phyloP scores from a whole-genome alignment of 192 early-diverging fungal genomes.

The Coemansia sp. region DNA sequence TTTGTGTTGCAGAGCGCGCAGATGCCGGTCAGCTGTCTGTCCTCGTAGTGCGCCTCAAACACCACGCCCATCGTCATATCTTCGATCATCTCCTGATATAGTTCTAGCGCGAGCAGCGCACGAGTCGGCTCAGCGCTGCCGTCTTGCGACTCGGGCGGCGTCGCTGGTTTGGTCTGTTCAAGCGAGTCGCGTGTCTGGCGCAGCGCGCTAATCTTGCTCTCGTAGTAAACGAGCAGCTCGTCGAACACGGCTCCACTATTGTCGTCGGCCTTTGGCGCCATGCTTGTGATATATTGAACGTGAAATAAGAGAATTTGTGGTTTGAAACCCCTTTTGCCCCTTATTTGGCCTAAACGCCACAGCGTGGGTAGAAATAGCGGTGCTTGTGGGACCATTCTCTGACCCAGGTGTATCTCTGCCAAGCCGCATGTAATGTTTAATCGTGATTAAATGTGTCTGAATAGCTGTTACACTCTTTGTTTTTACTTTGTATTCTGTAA shows the following conservation, averaged over 20 bases:
- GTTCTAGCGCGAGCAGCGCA: slow-evolving; percentile 44
- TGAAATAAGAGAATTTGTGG: not conserved
- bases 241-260: slow-evolving; percentile 28
- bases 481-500: not conserved
- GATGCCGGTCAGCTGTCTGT: slow-evolving; percentile 55
- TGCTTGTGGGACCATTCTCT: not conserved
- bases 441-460: not conserved
- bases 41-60: slow-evolving; percentile 69
- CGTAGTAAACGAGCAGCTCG: slow-evolving; percentile 44
- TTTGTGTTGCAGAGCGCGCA: slow-evolving; percentile 76
- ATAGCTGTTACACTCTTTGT: too few relatives aligned
- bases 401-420: not conserved
- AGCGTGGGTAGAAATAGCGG: not conserved
- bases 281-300: not conserved
- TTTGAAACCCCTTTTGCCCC: not conserved
- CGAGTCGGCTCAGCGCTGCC: slow-evolving; percentile 13
- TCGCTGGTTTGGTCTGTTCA: slow-evolving; percentile 26
- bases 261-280: slow-evolving; percentile 14
- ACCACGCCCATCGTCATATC: slow-evolving; percentile 70
- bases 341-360: not conserved
- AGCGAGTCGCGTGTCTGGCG: slow-evolving; percentile 36
- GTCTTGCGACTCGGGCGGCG: slow-evolving; percentile 19
- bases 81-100: slow-evolving; percentile 61
- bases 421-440: too few relatives aligned
- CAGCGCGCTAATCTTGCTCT: slow-evolving; percentile 33